Percentiles rank a stretch among this genome's conserved stretches.
These are phyloP conservation scores for Gossypium stocksii DNA, from an alignment of 345 rosid genomes.

Conservation along the genomic window DNA sequence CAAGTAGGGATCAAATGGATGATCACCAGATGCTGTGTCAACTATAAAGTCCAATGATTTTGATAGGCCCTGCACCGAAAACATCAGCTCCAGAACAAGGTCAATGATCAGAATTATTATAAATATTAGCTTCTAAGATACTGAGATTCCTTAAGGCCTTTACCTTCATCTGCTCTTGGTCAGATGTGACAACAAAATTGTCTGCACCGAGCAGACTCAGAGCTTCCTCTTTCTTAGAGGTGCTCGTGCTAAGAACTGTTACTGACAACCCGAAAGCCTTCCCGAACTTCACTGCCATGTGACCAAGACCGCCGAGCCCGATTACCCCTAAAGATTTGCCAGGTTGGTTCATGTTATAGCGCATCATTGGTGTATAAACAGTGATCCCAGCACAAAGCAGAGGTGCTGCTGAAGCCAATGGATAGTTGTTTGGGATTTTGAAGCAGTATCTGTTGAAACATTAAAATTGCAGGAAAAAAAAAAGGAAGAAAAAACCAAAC, in stretches of 20 bases:
- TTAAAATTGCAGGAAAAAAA: background rate
- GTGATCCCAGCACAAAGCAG: constrained; percentile 90
- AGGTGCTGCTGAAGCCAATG: constrained; percentile 74
- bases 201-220: constrained; percentile 60
- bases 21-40: constrained; percentile 89
- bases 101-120: background rate
- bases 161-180: constrained; percentile 79
- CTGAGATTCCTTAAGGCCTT: background rate
- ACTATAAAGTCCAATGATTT: constrained; percentile 75
- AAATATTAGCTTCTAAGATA: background rate
- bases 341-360: constrained; percentile 73
- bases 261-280: constrained; percentile 83
- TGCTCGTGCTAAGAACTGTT: constrained; percentile 78
- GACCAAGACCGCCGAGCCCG: constrained; percentile 94
- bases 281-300: constrained; percentile 94
- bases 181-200: constrained; percentile 65
- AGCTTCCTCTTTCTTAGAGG: constrained; percentile 80
- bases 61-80: constrained; percentile 42
- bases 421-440: constrained; percentile 59
- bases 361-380: constrained; percentile 78
- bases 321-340: constrained; percentile 80
- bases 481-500: background rate
- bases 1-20: constrained; percentile 77
- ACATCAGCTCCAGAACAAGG: constrained; percentile 2
- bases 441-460: constrained; percentile 64